These are phyloP conservation scores for Fomitopsis schrenkii DNA, from an alignment of 1,284 basidiomycete species.

Conservation along the genomic window DNA sequence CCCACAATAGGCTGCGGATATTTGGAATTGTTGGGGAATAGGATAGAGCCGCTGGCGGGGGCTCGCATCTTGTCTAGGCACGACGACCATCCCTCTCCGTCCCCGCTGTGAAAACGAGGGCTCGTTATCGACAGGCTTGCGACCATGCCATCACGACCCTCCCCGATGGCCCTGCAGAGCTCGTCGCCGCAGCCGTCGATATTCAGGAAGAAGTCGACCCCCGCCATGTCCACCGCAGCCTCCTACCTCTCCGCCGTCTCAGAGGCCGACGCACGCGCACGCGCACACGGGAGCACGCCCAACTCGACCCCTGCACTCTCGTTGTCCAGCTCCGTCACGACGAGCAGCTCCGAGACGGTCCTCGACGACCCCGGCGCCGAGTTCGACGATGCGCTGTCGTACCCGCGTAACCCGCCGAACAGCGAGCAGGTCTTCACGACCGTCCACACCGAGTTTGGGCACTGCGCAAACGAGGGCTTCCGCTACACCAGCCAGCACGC, in stretches of 20 bases:
- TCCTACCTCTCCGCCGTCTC: slow-evolving; percentile 71
- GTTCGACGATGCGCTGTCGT: slow-evolving; percentile 48
- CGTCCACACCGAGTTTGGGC: slow-evolving; percentile 84
- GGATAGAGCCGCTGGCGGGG: neutral
- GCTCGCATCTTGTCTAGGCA: neutral
- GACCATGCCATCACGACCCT: slow-evolving; percentile 35
- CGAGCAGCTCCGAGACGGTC: slow-evolving; percentile 59
- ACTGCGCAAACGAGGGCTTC: slow-evolving; percentile 71
- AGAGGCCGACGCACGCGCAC: slow-evolving; percentile 63
- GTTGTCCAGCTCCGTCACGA: slow-evolving; percentile 61
- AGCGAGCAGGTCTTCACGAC: slow-evolving; percentile 74
- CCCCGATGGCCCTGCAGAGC: slow-evolving; percentile 45
- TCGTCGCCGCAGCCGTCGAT: slow-evolving; percentile 49
- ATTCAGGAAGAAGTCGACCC: slow-evolving; percentile 56
- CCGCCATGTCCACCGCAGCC: slow-evolving; percentile 55
- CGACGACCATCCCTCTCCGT: neutral
- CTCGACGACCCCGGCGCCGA: slow-evolving; percentile 47
- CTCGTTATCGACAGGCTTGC: neutral
- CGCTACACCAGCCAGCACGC: slow-evolving; percentile 65
- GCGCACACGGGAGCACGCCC: slow-evolving; percentile 35
- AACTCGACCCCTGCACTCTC: slow-evolving; percentile 66
- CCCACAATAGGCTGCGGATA: neutral
- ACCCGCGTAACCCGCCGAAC: slow-evolving; percentile 61
- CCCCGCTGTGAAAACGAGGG: neutral
- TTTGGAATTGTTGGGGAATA: neutral